These are phyloP conservation scores for Erythrobasidium yunnanense DNA, from an alignment of 768 basidiomycete genomes.

Conservation along the genomic window DNA sequence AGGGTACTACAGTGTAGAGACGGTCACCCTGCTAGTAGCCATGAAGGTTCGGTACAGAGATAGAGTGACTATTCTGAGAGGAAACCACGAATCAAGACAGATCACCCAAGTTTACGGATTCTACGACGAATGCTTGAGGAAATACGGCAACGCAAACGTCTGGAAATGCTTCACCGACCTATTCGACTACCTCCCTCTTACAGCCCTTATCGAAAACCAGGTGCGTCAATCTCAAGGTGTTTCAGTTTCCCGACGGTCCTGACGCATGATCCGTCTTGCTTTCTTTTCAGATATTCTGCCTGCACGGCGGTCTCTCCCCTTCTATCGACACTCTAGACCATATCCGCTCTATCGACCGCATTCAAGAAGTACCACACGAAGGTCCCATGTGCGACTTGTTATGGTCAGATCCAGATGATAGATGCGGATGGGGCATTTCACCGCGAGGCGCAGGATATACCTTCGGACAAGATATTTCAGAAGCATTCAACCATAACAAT, in stretches of 20 bases:
- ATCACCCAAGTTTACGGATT: slow-evolving; percentile 99
- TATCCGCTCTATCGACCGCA: slow-evolving; percentile 94
- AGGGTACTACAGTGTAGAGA: slow-evolving; percentile 96
- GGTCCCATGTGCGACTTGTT: slow-evolving; percentile 99
- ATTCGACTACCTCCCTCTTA: slow-evolving; percentile 93
- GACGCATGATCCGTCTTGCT: too few species aligned
- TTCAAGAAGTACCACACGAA: slow-evolving; percentile 98
- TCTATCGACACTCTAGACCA: slow-evolving; percentile 99
- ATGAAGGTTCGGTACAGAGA: slow-evolving; percentile 96
- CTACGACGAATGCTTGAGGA: slow-evolving; percentile 97
- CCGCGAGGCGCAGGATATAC: slow-evolving; percentile 98
- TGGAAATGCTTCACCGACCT: slow-evolving; percentile 99
- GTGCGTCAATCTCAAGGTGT: too few species aligned
- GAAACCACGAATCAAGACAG: slow-evolving; percentile 97
- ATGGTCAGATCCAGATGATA: slow-evolving; percentile 99
- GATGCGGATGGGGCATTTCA: slow-evolving; percentile 98
- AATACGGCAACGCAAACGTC: slow-evolving; percentile 99
- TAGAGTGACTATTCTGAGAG: slow-evolving; percentile 91
- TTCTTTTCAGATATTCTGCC: slow-evolving; percentile 12
- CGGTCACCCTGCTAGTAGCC: slow-evolving; percentile 90
- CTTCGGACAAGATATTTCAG: slow-evolving; percentile 97
- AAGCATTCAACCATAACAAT: slow-evolving; percentile 99
- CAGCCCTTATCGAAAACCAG: slow-evolving; percentile 97
- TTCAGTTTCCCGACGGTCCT: too few species aligned
- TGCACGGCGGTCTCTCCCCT: slow-evolving; percentile 50